phyloP scores from a whole-genome alignment of 75 land plant species.

The Sequoia sempervirens region DNA sequence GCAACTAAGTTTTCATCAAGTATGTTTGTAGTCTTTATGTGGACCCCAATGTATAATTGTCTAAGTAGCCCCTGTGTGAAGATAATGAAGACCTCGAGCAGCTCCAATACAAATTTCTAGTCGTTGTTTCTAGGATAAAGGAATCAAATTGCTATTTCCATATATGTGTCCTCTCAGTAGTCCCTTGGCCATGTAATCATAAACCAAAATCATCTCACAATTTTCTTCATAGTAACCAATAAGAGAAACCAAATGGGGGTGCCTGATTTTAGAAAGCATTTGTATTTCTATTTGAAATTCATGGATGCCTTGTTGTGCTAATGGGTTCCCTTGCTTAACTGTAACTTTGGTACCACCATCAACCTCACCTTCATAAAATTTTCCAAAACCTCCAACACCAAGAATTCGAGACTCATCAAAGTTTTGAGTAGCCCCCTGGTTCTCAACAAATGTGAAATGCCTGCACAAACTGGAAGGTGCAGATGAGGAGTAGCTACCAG shows the following conservation, averaged over 20 bases:
- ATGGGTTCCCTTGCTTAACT: constrained; percentile 53
- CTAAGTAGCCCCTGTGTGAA: constrained; percentile 66
- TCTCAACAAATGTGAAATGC: constrained; percentile 82
- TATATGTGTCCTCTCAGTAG: constrained; percentile 69
- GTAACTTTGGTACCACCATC: constrained; percentile 57
- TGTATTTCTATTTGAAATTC: constrained; percentile 70
- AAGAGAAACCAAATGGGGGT: constrained; percentile 60
- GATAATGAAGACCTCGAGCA: constrained; percentile 71
- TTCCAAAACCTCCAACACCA: constrained; percentile 82
- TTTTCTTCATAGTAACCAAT: constrained; percentile 78
- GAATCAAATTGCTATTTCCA: constrained; percentile 29
- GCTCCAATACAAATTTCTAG: constrained; percentile 71
- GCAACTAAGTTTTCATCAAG: constrained; percentile 62
- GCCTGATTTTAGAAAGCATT: constrained; percentile 67
- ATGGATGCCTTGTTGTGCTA: constrained; percentile 51
- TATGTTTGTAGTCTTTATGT: constrained; percentile 74
- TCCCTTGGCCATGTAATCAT: constrained; percentile 82
- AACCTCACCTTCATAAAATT: constrained; percentile 55
- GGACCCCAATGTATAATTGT: constrained; percentile 66
- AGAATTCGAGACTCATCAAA: constrained; percentile 79
- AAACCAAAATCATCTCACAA: constrained; percentile 75
- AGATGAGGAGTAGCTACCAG: constrained; percentile 64
- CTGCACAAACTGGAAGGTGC: constrained; percentile 69
- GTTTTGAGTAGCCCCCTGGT: constrained; percentile 68
- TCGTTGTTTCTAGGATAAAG: constrained; percentile 57